These are phyloP conservation scores for Claviceps sp. DNA, from an alignment of 2,329 filamentous ascomycete species.

Conservation along the genomic window DNA sequence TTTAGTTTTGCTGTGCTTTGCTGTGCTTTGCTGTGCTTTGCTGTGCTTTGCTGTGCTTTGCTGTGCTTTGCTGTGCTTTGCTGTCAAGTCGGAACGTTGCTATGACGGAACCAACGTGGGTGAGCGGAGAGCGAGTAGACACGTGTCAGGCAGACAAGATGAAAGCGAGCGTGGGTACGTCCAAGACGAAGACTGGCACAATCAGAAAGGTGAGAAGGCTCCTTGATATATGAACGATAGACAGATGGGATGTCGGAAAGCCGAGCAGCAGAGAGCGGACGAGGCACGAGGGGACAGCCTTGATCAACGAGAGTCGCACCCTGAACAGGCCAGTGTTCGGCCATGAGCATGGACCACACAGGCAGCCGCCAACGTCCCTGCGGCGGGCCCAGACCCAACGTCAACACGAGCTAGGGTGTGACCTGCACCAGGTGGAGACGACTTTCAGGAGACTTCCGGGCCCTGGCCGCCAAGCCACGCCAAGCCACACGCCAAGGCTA, in stretches of 20 bases:
- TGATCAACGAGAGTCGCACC: neutral
- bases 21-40: neutral
- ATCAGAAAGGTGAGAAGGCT: neutral
- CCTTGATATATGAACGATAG: neutral
- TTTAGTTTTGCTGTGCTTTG: neutral
- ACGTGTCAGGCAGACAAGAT: slow-evolving; percentile 1
- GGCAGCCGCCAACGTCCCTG: neutral
- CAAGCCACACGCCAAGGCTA: neutral
- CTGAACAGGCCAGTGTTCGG: neutral
- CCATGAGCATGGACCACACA: neutral
- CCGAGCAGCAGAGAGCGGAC: neutral
- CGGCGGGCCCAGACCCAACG: neutral
- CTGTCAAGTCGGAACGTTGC: neutral
- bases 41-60: too few species aligned
- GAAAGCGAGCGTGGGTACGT: neutral
- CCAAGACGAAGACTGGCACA: neutral
- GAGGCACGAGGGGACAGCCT: neutral
- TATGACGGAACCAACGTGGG: neutral
- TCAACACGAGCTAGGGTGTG: slow-evolving; percentile 4
- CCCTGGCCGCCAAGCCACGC: neutral
- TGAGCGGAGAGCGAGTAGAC: neutral
- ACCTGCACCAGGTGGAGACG: neutral
- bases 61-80: neutral
- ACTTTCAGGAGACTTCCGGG: neutral
- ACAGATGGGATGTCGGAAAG: neutral